Base-by-base conservation (phyloP, 805 yeast genomes). In the Candida fluviatilis region DNA sequence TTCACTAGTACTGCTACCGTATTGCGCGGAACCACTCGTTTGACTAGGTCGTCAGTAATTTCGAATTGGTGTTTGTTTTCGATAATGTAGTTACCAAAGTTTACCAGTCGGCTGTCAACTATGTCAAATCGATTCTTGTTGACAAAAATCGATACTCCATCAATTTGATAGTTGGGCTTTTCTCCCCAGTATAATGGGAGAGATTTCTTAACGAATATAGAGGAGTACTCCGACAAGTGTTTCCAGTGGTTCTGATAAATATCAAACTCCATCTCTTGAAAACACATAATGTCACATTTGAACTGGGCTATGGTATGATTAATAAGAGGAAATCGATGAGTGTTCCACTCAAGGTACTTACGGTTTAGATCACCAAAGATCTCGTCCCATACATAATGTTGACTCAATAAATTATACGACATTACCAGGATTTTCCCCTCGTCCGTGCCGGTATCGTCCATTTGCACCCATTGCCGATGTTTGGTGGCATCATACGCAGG, bases 341-440 rank as follows among this genome's bases (percentile, higher is more conserved):
- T 55, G n/a, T 41, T 19, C 84, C 82, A 77, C 34, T 67, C 67
- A 15, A 69, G 64, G 43, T 60, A 71, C 31, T 64, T 51, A 8
- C 62, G 61, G 1, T 77, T 75, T 14, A 77, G 69, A 47, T 77
- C 73, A 7, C 62, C 57, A 46, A 76, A 80, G 3, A 79, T 76
- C 36, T 69, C 69, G 1, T 74, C 73, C 84, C 84, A 78, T 57
- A 78, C 59, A 43, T 80, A 80, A 37, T 78, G 77, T 32, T 72
- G 75, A 7, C 72, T 69, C n/a, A 73, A 56, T 50, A 73, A 57
- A 47, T 73, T 73, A 49, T 64, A 73, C 1, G 74, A 62, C 55
- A 71, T 46, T 15, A 73, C 53, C 5, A 66, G 37, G 12, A 57
- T 18, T 18, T 35, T 32, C 28, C 37, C 18, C 18, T 35, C 19